Evolutionary conservation across 2,329 filamentous ascomycete species (phyloP).

Genomic region (Bipolaris sorokiniana): DNA sequence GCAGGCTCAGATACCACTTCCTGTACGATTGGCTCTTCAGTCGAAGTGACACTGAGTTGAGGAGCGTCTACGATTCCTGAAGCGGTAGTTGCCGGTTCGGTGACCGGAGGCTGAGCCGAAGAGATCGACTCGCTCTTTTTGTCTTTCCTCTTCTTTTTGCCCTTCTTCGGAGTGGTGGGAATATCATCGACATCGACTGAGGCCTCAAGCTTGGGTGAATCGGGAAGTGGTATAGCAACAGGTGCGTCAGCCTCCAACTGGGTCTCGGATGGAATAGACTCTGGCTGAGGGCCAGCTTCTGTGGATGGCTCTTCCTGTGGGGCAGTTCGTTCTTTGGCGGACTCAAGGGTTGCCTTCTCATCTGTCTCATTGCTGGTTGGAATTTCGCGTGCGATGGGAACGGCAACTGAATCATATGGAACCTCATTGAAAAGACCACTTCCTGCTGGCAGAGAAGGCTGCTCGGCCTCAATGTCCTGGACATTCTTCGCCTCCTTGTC

Average conservation of each 20-base stretch:
- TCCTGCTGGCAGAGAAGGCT: background rate
- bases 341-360: conserved; percentile 1
- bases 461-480: conserved; percentile 10
- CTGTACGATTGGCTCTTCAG: background rate
- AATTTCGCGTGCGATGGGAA: background rate
- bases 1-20: conserved; percentile 1
- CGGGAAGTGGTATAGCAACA: conserved; percentile 1
- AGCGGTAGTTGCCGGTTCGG: conserved; percentile 9
- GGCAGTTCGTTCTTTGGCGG: background rate
- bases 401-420: background rate
- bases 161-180: conserved; percentile 28
- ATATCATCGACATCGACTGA: background rate
- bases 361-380: background rate
- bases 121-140: conserved; percentile 31
- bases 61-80: conserved; percentile 4
- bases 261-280: background rate
- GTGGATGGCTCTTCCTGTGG: background rate
- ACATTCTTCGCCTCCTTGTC: conserved; percentile 20
- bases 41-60: background rate
- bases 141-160: conserved; percentile 40
- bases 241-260: background rate
- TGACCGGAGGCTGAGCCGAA: conserved; percentile 25
- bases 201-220: conserved; percentile 1
- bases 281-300: background rate
- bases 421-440: background rate